These are phyloP conservation scores for Candida sp. DNA, from an alignment of 1,139 yeast genomes.

Conservation along the genomic window DNA sequence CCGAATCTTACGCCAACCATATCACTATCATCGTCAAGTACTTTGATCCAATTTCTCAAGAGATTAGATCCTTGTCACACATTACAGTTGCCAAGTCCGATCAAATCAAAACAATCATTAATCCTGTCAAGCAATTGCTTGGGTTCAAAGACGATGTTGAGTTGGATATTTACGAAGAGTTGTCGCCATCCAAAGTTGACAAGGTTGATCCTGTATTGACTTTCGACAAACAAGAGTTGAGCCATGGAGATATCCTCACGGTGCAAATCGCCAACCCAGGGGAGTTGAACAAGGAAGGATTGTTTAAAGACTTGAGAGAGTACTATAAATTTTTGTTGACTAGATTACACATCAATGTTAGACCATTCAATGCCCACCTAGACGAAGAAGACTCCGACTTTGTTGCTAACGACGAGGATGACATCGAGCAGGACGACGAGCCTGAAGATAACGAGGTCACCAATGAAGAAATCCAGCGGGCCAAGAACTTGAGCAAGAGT, in stretches of 20 bases:
- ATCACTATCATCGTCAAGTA: constrained; percentile 68
- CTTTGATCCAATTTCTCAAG: constrained; percentile 63
- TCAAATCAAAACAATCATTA: constrained; percentile 46
- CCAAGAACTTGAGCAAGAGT: constrained; percentile 23
- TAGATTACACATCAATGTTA: constrained; percentile 63
- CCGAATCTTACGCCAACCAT: constrained; percentile 35
- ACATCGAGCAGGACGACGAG: constrained; percentile 16
- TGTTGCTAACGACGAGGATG: constrained; percentile 25
- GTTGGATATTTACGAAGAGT: constrained; percentile 68
- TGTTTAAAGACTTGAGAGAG: constrained; percentile 41
- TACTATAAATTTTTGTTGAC: constrained; percentile 70
- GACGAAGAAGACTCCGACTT: constrained; percentile 57
- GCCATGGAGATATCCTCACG: constrained; percentile 80
- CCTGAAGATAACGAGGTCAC: constrained; percentile 12
- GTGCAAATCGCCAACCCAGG: constrained; percentile 45
- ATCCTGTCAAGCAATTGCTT: constrained; percentile 46
- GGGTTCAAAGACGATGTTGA: constrained; percentile 43
- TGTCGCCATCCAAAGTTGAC: constrained; percentile 67
- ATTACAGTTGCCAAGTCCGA: constrained; percentile 57
- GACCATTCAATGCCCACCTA: constrained; percentile 47
- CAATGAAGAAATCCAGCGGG: constrained; percentile 18
- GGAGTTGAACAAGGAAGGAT: constrained; percentile 20
- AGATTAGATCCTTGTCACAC: constrained; percentile 67
- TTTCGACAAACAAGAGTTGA: constrained; percentile 68
- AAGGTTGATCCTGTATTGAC: constrained; percentile 45